These are phyloP conservation scores for Styphnolobium japonicum DNA, from an alignment of 306 rosid genomes.

Conservation along the genomic window DNA sequence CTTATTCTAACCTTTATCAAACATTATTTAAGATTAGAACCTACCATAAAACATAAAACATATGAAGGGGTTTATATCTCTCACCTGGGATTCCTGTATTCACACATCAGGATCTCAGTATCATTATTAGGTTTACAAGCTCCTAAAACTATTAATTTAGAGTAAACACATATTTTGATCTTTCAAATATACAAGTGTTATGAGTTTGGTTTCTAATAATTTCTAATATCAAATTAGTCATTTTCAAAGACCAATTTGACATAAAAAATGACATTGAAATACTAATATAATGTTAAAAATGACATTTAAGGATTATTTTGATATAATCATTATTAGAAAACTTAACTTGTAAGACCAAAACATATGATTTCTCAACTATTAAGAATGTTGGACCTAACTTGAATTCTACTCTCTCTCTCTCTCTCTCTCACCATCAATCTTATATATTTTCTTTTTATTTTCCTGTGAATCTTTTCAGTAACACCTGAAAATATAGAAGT, in stretches of 20 bases:
- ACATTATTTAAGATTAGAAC: background rate
- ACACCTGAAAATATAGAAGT: background rate
- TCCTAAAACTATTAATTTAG: background rate
- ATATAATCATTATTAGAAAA: too few species aligned
- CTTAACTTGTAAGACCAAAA: too few species aligned
- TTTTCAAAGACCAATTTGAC: too few species aligned
- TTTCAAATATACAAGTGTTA: too few species aligned
- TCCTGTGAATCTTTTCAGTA: background rate
- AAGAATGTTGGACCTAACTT: background rate
- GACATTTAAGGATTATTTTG: too few species aligned
- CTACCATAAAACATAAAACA: background rate
- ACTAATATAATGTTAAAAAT: too few species aligned
- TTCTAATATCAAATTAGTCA: too few species aligned
- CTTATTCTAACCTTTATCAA: background rate
- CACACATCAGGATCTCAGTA: background rate
- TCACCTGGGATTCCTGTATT: background rate
- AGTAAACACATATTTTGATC: too few species aligned
- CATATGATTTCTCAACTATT: too few species aligned
- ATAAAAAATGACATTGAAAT: too few species aligned
- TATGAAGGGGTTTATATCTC: background rate
- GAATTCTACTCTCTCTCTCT: background rate
- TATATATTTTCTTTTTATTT: background rate
- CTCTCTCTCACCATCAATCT: background rate
- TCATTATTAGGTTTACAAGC: background rate
- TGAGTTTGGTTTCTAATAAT: too few species aligned